Percentiles rank a stretch among this genome's conserved stretches.
phyloP scores from a whole-genome alignment of 768 basidiomycete species.

The Phallus indusiatus region DNA sequence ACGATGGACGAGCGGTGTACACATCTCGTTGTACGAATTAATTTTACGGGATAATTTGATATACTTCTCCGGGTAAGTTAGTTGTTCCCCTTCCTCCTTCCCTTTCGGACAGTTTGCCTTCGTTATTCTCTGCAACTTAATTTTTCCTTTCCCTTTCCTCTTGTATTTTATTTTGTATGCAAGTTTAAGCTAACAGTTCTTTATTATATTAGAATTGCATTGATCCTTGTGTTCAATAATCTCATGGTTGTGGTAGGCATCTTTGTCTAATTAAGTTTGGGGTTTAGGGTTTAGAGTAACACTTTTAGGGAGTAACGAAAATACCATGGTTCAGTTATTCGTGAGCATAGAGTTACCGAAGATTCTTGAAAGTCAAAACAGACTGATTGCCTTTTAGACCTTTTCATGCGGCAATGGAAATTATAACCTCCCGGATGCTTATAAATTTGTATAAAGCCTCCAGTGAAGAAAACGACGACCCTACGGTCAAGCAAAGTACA shows the following conservation, averaged over 20 bases:
- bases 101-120: too few relatives aligned
- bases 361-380: background rate
- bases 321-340: constrained; percentile 44
- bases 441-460: constrained; percentile 33
- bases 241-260: constrained; percentile 34
- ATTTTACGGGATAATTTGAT: constrained; percentile 35
- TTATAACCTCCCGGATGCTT: constrained; percentile 37
- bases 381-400: constrained; percentile 21
- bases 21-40: constrained; percentile 24
- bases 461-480: constrained; percentile 21
- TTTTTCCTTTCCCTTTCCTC: too few relatives aligned
- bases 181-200: background rate
- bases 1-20: constrained; percentile 17
- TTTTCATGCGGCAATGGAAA: constrained; percentile 39
- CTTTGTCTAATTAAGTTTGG: background rate
- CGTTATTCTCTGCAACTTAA: too few relatives aligned
- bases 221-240: constrained; percentile 35
- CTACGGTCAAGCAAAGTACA: constrained; percentile 17
- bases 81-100: background rate
- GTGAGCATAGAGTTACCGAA: constrained; percentile 14
- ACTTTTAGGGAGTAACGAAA: constrained; percentile 27
- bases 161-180: too few relatives aligned
- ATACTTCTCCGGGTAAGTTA: constrained; percentile 33
- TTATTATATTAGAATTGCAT: constrained; percentile 23
- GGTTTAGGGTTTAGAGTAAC: background rate